Evolutionary conservation across 2,329 filamentous ascomycete genomes (phyloP).

Genomic region (Laburnicola sp.): DNA sequence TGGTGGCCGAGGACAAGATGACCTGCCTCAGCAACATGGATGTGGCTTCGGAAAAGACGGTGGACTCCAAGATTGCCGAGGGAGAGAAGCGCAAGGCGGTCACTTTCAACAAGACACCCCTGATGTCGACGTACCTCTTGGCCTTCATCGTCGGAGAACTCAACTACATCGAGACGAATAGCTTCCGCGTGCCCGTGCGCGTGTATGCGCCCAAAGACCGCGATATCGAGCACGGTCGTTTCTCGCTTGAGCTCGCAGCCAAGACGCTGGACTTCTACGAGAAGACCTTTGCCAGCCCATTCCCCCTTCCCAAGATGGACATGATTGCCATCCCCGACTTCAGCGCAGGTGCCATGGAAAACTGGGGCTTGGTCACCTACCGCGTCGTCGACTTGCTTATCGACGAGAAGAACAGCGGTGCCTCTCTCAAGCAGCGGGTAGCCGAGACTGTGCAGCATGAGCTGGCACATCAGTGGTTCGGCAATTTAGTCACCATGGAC

Average conservation of each 20-base stretch:
- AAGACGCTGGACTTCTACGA: constrained; percentile 93
- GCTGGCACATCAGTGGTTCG: constrained; percentile 97
- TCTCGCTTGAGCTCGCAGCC: constrained; percentile 86
- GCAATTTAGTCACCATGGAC: constrained; percentile 96
- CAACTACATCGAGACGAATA: constrained; percentile 88
- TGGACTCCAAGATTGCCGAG: constrained; percentile 62
- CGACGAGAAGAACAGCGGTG: constrained; percentile 88
- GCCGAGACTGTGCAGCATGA: constrained; percentile 97
- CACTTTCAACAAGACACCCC: constrained; percentile 86
- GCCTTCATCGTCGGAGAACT: constrained; percentile 94
- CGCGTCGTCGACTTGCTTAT: constrained; percentile 87
- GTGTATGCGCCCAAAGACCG: constrained; percentile 93
- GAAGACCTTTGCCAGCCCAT: constrained; percentile 85
- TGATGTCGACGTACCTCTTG: constrained; percentile 95
- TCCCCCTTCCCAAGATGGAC: constrained; percentile 91
- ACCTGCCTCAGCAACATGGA: constrained; percentile 98
- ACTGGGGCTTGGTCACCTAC: constrained; percentile 96
- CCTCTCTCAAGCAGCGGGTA: constrained; percentile 86
- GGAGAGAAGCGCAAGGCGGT: constrained; percentile 77
- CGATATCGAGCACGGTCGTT: constrained; percentile 86
- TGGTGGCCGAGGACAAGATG: constrained; percentile 86
- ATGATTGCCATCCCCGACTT: constrained; percentile 97
- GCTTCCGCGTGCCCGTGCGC: constrained; percentile 87
- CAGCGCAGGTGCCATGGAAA: constrained; percentile 95
- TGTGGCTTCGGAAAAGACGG: constrained; percentile 75